phyloP scores from a whole-genome alignment of 2,329 filamentous ascomycete species.

The Stachybotrys elegans region DNA sequence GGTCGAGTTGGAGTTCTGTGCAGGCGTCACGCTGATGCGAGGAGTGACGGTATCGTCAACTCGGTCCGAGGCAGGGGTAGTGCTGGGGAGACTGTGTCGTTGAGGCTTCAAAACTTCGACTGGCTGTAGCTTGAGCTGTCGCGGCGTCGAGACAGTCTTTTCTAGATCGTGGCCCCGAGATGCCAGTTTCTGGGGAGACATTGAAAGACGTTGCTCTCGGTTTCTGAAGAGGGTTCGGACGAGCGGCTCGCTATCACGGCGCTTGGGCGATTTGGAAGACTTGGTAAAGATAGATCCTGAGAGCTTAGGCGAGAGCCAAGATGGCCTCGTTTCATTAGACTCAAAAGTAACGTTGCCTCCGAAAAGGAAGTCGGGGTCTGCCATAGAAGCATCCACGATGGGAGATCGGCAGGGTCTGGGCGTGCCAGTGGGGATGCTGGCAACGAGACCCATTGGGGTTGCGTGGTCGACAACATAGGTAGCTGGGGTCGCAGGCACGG shows the following conservation, averaged over 20 bases:
- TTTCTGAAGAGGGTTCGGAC: constrained; percentile 18
- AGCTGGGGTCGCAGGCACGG: constrained; percentile 11
- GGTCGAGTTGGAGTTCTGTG: constrained; percentile 12
- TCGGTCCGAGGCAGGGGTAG: constrained; percentile 1
- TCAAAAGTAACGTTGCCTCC: constrained; percentile 16
- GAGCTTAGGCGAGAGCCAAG: too few species aligned
- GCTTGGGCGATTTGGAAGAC: constrained; percentile 16
- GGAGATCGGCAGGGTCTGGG: neutral
- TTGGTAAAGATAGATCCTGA: constrained; percentile 16
- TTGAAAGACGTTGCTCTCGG: constrained; percentile 19
- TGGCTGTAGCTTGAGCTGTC: too few species aligned
- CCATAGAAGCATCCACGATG: neutral
- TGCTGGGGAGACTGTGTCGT: neutral
- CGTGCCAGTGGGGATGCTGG: constrained; percentile 4
- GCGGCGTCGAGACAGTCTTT: too few species aligned
- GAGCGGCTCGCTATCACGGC: constrained; percentile 30
- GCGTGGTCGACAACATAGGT: too few species aligned
- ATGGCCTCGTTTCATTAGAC: too few species aligned
- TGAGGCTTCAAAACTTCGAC: too few species aligned
- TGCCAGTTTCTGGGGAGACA: constrained; percentile 23
- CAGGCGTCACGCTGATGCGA: constrained; percentile 3
- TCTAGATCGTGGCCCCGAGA: too few species aligned
- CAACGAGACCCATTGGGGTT: constrained; percentile 3
- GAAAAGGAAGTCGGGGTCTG: constrained; percentile 18
- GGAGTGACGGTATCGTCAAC: neutral